Base-by-base conservation (phyloP, 2,329 filamentous ascomycete species). In the Apiospora koreana region DNA sequence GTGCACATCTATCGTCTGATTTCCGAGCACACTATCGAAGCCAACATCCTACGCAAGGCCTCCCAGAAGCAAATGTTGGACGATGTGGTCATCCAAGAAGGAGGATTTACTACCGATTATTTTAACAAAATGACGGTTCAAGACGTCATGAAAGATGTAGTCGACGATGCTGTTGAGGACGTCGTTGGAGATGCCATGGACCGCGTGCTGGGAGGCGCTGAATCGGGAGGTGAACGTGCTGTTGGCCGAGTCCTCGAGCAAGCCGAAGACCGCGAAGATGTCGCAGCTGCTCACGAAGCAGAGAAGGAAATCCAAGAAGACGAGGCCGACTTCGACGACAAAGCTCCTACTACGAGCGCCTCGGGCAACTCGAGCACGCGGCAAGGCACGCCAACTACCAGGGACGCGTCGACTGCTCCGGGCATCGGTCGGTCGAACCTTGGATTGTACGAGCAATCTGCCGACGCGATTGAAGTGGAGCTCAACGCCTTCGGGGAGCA, bases 61-160 rank as follows among this genome's bases (percentile, higher is more conserved):
- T 97, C 96, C 68, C 96, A 99, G 81, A 99, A 99, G 84, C 93
- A 97, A 76, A 94, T 99, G 89, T 88, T 99, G 0, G 96, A 99
- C 77, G 96, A 99, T 73, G 94, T 99, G 9, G 95, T 99, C 70
- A 99, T 99, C 75, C 97, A 99, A 79, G 96, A 98, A 79, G 96
- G 96, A 73, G 94, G 95, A 74, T 99, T 99, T 80, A 99, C 95
- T 0, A 99, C 96, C 0, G 96, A 99, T 77, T 95, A 97, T 80
- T 95, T 97, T 82, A 94, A 94, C 76, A 94, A 92, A 76, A 85
- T 93, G 58, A 84, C 88, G 2, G 91, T 92, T 67, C 86, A 89
- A 46, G 93, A 94, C 71, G 91, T 93, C 67, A 85, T 94, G 35
- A 88, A 87, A 68, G 87, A 88, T 42, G 83, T 86, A 16, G 86